These are phyloP conservation scores for Paraphoma chrysanthemicola DNA, from an alignment of 2,329 filamentous ascomycete species.

Conservation along the genomic window DNA sequence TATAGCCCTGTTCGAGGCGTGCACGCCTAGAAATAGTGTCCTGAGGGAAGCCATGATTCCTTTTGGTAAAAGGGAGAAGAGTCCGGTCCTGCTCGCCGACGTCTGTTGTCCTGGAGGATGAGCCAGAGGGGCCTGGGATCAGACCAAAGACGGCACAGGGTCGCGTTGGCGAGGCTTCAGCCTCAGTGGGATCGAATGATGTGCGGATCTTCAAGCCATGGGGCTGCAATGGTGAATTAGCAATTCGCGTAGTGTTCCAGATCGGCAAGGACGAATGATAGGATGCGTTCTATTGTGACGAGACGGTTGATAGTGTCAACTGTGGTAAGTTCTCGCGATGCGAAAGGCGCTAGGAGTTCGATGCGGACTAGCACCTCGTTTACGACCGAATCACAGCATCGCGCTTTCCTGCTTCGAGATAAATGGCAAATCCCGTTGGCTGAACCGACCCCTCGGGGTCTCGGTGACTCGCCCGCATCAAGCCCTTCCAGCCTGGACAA, in stretches of 20 bases:
- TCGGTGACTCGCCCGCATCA: neutral
- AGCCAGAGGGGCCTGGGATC: neutral
- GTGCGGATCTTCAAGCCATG: constrained; percentile 7
- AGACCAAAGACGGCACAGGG: neutral
- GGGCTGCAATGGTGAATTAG: constrained; percentile 10
- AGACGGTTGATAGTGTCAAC: neutral
- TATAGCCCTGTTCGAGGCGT: constrained; percentile 43
- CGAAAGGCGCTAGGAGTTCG: constrained; percentile 10
- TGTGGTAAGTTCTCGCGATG: neutral
- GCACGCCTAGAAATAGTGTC: constrained; percentile 41
- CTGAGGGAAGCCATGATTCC: constrained; percentile 39
- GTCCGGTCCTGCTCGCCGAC: neutral
- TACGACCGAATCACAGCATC: neutral
- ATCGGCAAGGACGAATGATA: constrained; percentile 6
- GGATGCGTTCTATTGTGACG: neutral
- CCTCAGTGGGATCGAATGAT: constrained; percentile 1
- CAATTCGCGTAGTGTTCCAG: neutral
- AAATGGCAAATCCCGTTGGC: constrained; percentile 1
- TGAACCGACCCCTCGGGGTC: constrained; percentile 7
- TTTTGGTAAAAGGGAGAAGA: neutral
- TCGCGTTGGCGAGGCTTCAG: constrained; percentile 4
- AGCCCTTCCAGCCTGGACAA: neutral
- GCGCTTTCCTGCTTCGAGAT: neutral
- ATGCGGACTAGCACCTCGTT: neutral
- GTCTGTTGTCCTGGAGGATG: constrained; percentile 4